phyloP scores from a whole-genome alignment of 2,329 filamentous ascomycete genomes.

The Paecilomyces fulvus region DNA sequence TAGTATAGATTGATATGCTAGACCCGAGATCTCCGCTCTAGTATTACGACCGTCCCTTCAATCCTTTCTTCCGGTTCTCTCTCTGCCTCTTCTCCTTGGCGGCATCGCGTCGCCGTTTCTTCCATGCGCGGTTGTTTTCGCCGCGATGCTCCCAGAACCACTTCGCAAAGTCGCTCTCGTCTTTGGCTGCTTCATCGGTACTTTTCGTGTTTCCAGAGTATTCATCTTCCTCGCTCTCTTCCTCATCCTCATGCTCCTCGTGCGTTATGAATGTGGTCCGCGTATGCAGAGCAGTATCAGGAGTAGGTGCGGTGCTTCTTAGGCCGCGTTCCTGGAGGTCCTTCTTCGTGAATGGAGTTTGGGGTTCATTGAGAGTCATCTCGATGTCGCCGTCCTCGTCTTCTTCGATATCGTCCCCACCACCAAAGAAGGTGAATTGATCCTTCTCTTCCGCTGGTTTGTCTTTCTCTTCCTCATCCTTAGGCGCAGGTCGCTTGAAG shows the following conservation, averaged over 20 bases:
- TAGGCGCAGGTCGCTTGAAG: constrained; percentile 63
- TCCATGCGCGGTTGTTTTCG: constrained; percentile 44
- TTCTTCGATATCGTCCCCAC: constrained; percentile 41
- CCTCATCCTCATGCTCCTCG: constrained; percentile 10
- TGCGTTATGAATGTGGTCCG: constrained; percentile 29
- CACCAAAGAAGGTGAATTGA: constrained; percentile 73
- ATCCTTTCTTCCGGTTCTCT: constrained; percentile 49
- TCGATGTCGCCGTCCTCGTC: constrained; percentile 40
- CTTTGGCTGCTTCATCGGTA: constrained; percentile 13
- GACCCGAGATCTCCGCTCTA: background rate
- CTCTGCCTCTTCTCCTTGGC: constrained; percentile 52
- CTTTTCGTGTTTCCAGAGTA: constrained; percentile 18
- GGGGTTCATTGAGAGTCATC: constrained; percentile 41
- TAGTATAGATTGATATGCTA: background rate
- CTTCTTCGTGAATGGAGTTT: constrained; percentile 74
- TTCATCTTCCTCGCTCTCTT: constrained; percentile 11
- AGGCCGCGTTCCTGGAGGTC: constrained; percentile 60
- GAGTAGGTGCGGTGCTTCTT: constrained; percentile 88
- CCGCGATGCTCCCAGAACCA: constrained; percentile 52
- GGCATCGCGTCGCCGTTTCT: constrained; percentile 49
- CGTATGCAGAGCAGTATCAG: constrained; percentile 72
- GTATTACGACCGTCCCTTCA: constrained; percentile 25
- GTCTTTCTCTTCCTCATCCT: constrained; percentile 30
- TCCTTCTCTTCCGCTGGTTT: constrained; percentile 36
- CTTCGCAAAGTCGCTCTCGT: constrained; percentile 51